phyloP scores from a whole-genome alignment of 768 basidiomycete genomes.

The Daedaleopsis nitida region DNA sequence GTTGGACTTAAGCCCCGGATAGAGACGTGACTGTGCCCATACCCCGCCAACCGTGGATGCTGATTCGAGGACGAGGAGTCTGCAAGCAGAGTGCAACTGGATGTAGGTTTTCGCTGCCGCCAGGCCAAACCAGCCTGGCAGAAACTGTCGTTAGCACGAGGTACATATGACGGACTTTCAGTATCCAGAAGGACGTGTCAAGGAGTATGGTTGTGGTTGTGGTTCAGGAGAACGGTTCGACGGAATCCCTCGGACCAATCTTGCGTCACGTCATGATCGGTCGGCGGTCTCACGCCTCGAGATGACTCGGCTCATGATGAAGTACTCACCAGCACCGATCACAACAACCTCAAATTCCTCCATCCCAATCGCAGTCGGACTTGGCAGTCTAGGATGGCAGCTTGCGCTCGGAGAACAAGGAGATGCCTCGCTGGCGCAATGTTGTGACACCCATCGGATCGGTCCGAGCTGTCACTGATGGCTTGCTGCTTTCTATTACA shows the following conservation, averaged over 20 bases:
- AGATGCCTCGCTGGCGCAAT: too few species aligned
- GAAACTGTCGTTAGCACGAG: neutral
- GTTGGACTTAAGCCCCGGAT: neutral
- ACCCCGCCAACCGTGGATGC: neutral
- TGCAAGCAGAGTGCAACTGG: neutral
- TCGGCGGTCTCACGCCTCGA: neutral
- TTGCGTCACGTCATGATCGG: conserved; percentile 1
- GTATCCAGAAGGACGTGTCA: too few species aligned
- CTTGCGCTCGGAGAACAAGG: too few species aligned
- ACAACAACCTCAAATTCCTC: neutral
- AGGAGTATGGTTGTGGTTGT: neutral
- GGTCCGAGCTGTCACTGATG: too few species aligned
- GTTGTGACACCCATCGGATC: too few species aligned
- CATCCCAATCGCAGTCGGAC: conserved; percentile 12
- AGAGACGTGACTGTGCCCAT: neutral
- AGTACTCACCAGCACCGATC: neutral
- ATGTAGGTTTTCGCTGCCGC: neutral
- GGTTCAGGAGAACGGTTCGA: neutral
- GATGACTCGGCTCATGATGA: neutral
- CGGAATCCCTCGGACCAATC: too few species aligned
- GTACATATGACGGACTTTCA: neutral
- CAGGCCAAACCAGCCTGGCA: neutral
- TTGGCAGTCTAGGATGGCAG: too few species aligned
- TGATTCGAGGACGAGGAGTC: neutral
- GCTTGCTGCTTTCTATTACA: too few species aligned